Evolutionary conservation across 2,329 filamentous ascomycete species (phyloP).

Genomic region (Colletotrichum chlorophyti): DNA sequence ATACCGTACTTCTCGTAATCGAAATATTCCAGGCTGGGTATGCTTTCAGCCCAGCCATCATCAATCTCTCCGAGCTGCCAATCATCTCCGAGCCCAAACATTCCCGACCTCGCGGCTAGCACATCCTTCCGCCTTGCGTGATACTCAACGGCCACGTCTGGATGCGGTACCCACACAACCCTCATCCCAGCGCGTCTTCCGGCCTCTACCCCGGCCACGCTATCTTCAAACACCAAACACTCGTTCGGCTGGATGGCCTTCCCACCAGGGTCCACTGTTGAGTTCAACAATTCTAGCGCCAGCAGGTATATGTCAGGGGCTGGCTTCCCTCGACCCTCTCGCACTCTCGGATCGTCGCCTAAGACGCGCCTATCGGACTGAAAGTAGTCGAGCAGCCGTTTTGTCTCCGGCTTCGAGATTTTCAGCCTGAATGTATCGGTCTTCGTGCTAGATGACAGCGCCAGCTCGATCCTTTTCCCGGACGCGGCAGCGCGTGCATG

Average conservation of each 20-base stretch:
- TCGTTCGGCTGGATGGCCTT: conserved; percentile 64
- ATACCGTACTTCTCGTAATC: conserved; percentile 40
- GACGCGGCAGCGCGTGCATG: too few relatives aligned
- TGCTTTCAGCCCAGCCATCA: conserved; percentile 43
- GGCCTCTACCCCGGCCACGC: conserved; percentile 74
- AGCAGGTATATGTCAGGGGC: conserved; percentile 77
- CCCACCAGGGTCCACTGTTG: conserved; percentile 53
- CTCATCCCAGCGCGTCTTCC: conserved; percentile 77
- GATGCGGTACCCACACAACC: conserved; percentile 75
- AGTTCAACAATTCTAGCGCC: conserved; percentile 70
- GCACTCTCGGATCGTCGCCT: conserved; percentile 71
- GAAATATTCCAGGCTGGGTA: conserved; percentile 43
- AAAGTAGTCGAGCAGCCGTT: too few relatives aligned
- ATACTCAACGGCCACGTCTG: too few relatives aligned
- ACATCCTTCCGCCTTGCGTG: too few relatives aligned
- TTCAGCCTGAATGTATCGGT: conserved; percentile 67
- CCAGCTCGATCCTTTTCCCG: conserved; percentile 64
- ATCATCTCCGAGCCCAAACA: conserved; percentile 34
- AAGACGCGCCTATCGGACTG: conserved; percentile 61
- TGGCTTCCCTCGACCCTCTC: conserved; percentile 70
- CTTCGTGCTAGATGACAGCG: conserved; percentile 71
- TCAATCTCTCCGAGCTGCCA: conserved; percentile 39
- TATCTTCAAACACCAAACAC: conserved; percentile 79
- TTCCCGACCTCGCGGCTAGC: conserved; percentile 33
- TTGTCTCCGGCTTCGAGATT: conserved; percentile 52